These are phyloP conservation scores for Raffaelea albimanens DNA, from an alignment of 2,329 filamentous ascomycete genomes.

Conservation along the genomic window DNA sequence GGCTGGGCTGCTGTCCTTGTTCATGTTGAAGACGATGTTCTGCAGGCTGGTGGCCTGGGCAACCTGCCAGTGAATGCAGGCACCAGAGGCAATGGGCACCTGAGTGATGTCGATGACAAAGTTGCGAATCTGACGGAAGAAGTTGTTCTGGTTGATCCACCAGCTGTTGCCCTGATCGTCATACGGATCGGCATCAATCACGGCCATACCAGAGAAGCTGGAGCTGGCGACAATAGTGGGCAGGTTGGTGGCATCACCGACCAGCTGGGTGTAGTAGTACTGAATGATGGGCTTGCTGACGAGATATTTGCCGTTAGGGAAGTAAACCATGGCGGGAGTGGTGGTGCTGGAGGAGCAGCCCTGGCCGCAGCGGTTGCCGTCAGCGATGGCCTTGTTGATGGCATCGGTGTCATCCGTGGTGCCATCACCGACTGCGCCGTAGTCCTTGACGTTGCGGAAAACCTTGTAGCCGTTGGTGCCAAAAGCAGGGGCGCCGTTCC, in stretches of 20 bases:
- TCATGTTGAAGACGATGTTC: constrained; percentile 76
- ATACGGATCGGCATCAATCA: constrained; percentile 87
- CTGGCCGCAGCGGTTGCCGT: constrained; percentile 69
- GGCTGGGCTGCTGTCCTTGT: constrained; percentile 48
- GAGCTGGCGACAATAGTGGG: constrained; percentile 68
- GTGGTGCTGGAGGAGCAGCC: constrained; percentile 77
- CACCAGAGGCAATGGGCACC: constrained; percentile 50
- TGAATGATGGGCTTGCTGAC: constrained; percentile 72
- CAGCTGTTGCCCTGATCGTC: constrained; percentile 57
- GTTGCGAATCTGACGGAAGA: constrained; percentile 76
- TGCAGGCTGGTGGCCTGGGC: constrained; percentile 74
- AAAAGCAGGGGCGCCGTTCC: constrained; percentile 61
- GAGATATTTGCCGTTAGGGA: constrained; percentile 78
- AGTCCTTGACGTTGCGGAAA: constrained; percentile 70
- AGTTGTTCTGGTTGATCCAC: constrained; percentile 77
- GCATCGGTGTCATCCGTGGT: constrained; percentile 75
- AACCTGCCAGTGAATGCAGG: constrained; percentile 78
- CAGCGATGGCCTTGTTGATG: constrained; percentile 74
- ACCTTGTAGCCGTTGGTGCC: constrained; percentile 53
- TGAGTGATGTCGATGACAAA: constrained; percentile 68
- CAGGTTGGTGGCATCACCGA: constrained; percentile 65
- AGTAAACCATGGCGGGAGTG: constrained; percentile 83
- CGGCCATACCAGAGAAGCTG: constrained; percentile 72
- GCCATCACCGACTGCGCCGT: constrained; percentile 59
- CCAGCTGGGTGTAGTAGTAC: constrained; percentile 88